Conservation (phyloP, 1,139 yeast species). For the Protomyces inundatus region DNA sequence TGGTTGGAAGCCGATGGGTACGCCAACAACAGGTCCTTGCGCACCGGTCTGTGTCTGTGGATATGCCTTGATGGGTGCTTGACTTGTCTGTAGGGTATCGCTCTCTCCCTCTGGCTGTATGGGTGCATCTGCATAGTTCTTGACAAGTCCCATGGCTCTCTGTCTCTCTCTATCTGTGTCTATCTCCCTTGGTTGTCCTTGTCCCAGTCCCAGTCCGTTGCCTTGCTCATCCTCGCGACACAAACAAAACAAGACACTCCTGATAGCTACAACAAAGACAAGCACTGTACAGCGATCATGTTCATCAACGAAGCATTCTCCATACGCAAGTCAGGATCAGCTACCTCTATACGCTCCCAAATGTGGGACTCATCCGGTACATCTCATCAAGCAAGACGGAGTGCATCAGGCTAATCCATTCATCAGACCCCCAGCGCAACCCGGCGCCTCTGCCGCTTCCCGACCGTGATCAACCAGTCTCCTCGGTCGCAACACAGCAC, state of each 20-base stretch:
- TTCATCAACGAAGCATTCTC: neutral
- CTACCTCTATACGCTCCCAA: constrained; percentile 6
- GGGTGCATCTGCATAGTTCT: neutral
- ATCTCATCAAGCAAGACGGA: neutral
- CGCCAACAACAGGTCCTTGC: neutral
- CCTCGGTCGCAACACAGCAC: constrained; percentile 9
- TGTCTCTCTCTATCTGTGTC: too few species aligned
- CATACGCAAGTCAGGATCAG: constrained; percentile 15
- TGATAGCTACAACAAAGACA: too few species aligned
- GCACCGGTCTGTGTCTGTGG: neutral
- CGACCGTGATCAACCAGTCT: constrained; percentile 11
- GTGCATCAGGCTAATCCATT: neutral
- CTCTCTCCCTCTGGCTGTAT: neutral
- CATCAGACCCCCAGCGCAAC: constrained; percentile 14
- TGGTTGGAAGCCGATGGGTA: neutral
- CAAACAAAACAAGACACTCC: too few species aligned
- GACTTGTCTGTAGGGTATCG: neutral
- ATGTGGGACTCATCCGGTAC: constrained; percentile 26
- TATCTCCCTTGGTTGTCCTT: too few species aligned
- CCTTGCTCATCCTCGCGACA: too few species aligned
- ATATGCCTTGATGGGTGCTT: neutral
- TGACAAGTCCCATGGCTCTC: neutral
- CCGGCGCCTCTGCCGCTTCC: constrained; percentile 23
- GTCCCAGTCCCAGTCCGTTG: too few species aligned
- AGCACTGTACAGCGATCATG: neutral